Evolutionary conservation across 768 basidiomycete genomes (phyloP).

Genomic region (Podaxis sp.): DNA sequence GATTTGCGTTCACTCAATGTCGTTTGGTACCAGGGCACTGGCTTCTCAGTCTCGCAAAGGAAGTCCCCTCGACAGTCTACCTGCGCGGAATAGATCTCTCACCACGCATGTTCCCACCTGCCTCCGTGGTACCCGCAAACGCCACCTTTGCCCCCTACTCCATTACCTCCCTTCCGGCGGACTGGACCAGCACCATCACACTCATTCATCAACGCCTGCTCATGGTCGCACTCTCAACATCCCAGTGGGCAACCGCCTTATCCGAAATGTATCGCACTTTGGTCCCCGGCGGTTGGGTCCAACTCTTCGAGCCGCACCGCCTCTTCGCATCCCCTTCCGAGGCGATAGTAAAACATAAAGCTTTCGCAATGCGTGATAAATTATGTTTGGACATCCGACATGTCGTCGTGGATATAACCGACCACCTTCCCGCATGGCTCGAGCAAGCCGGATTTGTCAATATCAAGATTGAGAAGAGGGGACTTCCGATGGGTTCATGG

Average conservation of each 20-base stretch:
- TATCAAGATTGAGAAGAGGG: slow-evolving; percentile 7
- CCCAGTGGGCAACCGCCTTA: slow-evolving; percentile 13
- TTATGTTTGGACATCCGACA: not conserved
- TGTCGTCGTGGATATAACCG: slow-evolving; percentile 8
- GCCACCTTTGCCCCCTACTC: slow-evolving; percentile 3
- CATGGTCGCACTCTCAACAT: not conserved
- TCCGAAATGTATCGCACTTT: slow-evolving; percentile 11
- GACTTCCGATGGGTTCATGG: slow-evolving; percentile 4
- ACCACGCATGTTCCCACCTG: slow-evolving; percentile 21
- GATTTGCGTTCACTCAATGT: not conserved
- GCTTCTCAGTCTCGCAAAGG: slow-evolving; percentile 21
- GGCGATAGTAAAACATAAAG: not conserved
- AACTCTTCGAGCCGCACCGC: slow-evolving; percentile 4
- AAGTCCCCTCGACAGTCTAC: slow-evolving; percentile 11
- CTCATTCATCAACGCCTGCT: slow-evolving; percentile 18
- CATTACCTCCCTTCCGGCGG: slow-evolving; percentile 12
- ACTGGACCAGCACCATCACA: slow-evolving; percentile 12
- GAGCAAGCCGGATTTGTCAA: slow-evolving; percentile 11
- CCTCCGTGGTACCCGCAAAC: not conserved
- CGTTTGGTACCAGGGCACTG: slow-evolving; percentile 19
- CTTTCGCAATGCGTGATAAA: slow-evolving; percentile 4
- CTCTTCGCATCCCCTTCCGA: not conserved
- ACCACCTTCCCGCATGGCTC: slow-evolving; percentile 4
- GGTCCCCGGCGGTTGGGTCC: slow-evolving; percentile 16
- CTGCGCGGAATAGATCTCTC: slow-evolving; percentile 23